A percentile compares a stretch with the other conserved stretches of the same genome.
Evolutionary conservation across 148 eudicot species (phyloP).

Genomic region (Nepenthes gracilis): DNA sequence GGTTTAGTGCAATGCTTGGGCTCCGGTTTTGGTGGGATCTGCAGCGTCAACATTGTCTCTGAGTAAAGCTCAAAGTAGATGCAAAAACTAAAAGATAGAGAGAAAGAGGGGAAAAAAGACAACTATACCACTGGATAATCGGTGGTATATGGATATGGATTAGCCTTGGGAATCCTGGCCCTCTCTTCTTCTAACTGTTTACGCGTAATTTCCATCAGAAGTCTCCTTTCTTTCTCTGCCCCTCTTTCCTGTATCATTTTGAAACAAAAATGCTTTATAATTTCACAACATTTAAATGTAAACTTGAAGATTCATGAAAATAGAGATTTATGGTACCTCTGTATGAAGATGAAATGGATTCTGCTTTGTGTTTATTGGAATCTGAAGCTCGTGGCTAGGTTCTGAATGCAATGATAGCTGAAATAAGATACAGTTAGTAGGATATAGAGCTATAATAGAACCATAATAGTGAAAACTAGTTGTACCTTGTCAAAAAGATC

Average conservation of each 20-base stretch:
- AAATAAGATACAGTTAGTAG: constrained; percentile 2
- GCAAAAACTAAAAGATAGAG: not conserved
- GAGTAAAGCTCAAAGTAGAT: not conserved
- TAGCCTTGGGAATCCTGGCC: constrained; percentile 80
- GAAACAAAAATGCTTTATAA: not conserved
- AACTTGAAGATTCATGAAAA: not conserved
- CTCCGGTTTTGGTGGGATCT: constrained; percentile 94
- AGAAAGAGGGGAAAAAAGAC: not conserved
- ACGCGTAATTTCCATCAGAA: constrained; percentile 48
- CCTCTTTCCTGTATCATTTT: constrained; percentile 62
- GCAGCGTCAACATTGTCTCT: constrained; percentile 2
- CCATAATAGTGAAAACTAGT: not conserved
- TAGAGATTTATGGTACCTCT: constrained; percentile 38
- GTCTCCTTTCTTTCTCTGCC: constrained; percentile 61
- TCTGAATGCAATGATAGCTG: constrained; percentile 83
- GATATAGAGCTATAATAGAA: not conserved
- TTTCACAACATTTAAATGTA: not conserved
- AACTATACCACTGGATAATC: constrained; percentile 84
- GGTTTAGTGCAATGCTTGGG: constrained; percentile 77
- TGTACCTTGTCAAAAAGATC: constrained; percentile 85
- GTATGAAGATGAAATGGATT: constrained; percentile 82
- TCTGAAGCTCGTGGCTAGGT: constrained; percentile 34
- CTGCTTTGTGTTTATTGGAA: constrained; percentile 64
- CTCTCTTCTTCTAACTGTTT: constrained; percentile 75
- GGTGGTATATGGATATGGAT: constrained; percentile 87